Conservation (phyloP, 108 stramenopile genomes). For the Pseudonitzschia multiseries region DNA sequence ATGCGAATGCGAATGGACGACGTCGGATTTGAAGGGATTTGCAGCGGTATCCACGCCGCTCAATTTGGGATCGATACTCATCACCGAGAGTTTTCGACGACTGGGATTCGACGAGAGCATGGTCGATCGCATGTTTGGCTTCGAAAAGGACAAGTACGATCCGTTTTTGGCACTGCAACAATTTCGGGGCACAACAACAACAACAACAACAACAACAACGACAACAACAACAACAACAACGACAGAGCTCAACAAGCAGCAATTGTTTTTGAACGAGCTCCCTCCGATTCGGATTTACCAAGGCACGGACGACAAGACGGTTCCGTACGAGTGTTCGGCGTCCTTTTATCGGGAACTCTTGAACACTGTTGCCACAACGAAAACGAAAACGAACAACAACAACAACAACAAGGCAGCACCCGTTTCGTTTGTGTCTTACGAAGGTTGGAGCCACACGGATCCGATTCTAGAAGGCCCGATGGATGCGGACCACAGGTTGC, state of each 20-base stretch:
- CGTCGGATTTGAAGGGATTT: conserved; percentile 41
- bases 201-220: too few relatives aligned
- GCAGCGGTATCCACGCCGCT: conserved; percentile 49
- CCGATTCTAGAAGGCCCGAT: conserved; percentile 67
- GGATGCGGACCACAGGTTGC: conserved; percentile 62
- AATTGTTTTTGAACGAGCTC: conserved; percentile 19
- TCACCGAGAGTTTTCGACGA: conserved; percentile 33
- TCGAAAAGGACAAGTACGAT: conserved; percentile 21
- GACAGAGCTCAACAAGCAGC: background rate
- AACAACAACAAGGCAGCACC: background rate
- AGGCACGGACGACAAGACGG: conserved; percentile 55
- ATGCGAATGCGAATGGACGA: conserved; percentile 2
- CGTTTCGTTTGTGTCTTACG: conserved; percentile 27
- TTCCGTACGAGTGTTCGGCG: conserved; percentile 44
- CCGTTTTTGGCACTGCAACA: conserved; percentile 10
- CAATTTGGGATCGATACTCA: conserved; percentile 31
- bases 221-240: too few relatives aligned
- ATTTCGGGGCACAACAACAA: background rate
- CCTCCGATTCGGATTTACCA: conserved; percentile 54
- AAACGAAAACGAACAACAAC: too few relatives aligned
- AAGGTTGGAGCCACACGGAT: conserved; percentile 68
- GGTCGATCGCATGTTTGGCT: conserved; percentile 47
- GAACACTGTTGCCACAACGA: background rate
- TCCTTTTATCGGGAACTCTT: conserved; percentile 37
- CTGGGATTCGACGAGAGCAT: conserved; percentile 45